A percentile compares a stretch with the other conserved stretches of the same genome.
phyloP scores from a whole-genome alignment of 2,329 filamentous ascomycete species.

The Ilyonectria sp. region DNA sequence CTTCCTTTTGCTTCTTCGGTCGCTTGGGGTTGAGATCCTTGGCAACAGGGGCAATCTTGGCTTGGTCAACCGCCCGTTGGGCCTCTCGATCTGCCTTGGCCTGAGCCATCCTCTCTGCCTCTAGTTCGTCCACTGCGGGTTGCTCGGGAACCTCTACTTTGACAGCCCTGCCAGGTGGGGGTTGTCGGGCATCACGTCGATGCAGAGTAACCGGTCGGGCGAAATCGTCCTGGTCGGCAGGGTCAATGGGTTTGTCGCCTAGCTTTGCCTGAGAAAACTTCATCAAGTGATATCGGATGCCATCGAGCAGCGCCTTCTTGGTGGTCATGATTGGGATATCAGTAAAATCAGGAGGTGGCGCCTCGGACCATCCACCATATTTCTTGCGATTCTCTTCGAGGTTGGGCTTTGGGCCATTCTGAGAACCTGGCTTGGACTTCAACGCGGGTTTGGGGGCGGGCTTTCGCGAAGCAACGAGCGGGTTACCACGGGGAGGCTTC shows the following conservation, averaged over 20 bases:
- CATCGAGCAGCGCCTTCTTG: conserved; percentile 84
- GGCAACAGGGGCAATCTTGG: conserved; percentile 90
- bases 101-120: conserved; percentile 77
- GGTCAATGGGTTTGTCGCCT: conserved; percentile 75
- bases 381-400: conserved; percentile 61
- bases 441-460: conserved; percentile 45
- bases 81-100: conserved; percentile 84
- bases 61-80: conserved; percentile 87
- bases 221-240: conserved; percentile 81
- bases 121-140: conserved; percentile 68
- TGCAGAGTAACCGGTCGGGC: conserved; percentile 90
- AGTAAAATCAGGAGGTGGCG: conserved; percentile 64
- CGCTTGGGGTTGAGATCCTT: conserved; percentile 69
- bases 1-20: conserved; percentile 78
- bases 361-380: conserved; percentile 72
- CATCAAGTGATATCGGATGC: conserved; percentile 89
- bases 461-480: conserved; percentile 73
- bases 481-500: conserved; percentile 67
- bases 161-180: conserved; percentile 73
- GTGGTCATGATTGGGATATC: conserved; percentile 83
- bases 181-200: conserved; percentile 85
- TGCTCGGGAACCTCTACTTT: conserved; percentile 69
- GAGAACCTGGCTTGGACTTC: conserved; percentile 37
- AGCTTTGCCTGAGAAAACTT: conserved; percentile 76
- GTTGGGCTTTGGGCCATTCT: conserved; percentile 51